These are phyloP conservation scores for Euphrasia arctica DNA, from an alignment of 305 asterid genomes.

Conservation along the genomic window DNA sequence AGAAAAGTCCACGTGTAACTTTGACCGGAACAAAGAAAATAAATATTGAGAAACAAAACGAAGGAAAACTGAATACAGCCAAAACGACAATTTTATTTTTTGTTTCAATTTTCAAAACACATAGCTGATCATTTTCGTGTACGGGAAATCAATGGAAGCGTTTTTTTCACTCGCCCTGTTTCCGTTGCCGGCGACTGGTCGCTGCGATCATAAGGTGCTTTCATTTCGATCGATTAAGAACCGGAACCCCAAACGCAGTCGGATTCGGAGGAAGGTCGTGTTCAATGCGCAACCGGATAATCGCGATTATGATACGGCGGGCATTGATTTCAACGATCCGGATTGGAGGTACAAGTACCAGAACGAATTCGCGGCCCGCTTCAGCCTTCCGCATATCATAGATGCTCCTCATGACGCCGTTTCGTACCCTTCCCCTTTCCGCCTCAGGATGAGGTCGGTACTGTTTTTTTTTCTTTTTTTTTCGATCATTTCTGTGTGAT, in stretches of 20 bases:
- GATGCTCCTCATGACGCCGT: constrained; percentile 51
- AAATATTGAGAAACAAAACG: too few species aligned
- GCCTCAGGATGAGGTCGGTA: constrained; percentile 68
- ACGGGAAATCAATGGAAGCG: constrained; percentile 39
- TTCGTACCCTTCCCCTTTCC: constrained; percentile 70
- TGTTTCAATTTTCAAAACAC: constrained; percentile 1
- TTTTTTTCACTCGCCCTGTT: constrained; percentile 44
- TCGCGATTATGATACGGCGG: constrained; percentile 13
- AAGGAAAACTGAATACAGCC: too few species aligned
- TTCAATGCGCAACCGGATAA: constrained; percentile 25
- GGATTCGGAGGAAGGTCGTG: constrained; percentile 25
- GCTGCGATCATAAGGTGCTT: constrained; percentile 24
- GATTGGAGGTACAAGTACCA: constrained; percentile 65
- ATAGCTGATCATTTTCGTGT: neutral
- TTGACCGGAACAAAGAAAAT: too few species aligned
- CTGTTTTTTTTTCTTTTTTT: neutral
- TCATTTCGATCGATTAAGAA: constrained; percentile 19
- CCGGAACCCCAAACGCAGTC: constrained; percentile 7
- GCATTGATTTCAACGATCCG: constrained; percentile 58
- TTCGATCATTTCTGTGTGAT: neutral
- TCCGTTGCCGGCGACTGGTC: constrained; percentile 20
- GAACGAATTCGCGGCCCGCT: constrained; percentile 63
- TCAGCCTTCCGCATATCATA: constrained; percentile 60
- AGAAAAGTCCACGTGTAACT: too few species aligned
- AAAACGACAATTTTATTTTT: too few species aligned